Conservation (phyloP, 306 rosid genomes). For the Arachis hypogaea region DNA sequence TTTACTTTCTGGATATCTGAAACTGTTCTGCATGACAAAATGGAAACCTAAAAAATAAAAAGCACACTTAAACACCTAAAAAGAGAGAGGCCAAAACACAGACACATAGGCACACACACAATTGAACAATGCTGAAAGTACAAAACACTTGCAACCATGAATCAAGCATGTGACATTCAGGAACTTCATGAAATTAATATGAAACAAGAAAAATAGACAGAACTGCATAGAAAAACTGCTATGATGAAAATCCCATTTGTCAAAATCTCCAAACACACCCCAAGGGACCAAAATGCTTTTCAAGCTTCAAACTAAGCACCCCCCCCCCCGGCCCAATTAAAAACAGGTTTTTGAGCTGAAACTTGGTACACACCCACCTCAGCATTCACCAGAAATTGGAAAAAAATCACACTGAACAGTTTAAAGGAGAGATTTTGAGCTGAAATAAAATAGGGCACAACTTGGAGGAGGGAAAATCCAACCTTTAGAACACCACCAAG, state of each 20-base stretch:
- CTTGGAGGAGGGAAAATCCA: not conserved
- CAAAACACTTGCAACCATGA: not conserved
- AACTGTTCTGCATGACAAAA: conserved; percentile 20
- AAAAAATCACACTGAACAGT: not conserved
- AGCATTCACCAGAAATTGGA: conserved; percentile 34
- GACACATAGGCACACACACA: not conserved
- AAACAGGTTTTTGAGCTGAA: not conserved
- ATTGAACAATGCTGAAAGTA: not conserved
- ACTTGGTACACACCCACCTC: conserved; percentile 6
- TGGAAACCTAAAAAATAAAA: conserved; percentile 12
- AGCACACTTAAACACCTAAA: not conserved
- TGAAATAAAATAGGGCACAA: not conserved
- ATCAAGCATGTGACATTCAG: conserved; percentile 16
- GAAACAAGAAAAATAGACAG: not conserved
- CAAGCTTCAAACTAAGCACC: conserved; percentile 15
- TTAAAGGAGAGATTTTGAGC: not conserved
- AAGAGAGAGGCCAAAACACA: not conserved
- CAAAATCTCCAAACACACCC: conserved; percentile 34
- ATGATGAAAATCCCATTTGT: conserved; percentile 2
- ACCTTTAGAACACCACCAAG: conserved; percentile 31
- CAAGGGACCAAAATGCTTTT: conserved; percentile 29
- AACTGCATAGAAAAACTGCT: not conserved
- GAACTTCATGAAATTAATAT: not conserved
- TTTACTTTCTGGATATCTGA: conserved; percentile 29
- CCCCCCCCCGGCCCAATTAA: too few relatives aligned